Percentiles rank a stretch among this genome's conserved stretches.
Conservation (phyloP, 2,329 filamentous ascomycete species). For the Monascus ruber region DNA sequence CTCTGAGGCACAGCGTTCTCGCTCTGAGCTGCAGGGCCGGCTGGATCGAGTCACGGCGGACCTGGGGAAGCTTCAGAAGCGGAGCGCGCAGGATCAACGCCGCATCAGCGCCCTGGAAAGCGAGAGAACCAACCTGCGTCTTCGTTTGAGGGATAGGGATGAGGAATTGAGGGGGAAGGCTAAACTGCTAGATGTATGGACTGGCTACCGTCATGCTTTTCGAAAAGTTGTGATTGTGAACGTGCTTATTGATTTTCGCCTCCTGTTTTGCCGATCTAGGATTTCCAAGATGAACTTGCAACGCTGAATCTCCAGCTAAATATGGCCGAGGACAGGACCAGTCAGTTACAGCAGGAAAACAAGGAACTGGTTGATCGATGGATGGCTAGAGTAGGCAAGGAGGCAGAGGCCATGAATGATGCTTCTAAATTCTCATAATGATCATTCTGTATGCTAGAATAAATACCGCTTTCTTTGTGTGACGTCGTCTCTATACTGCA, state of each 20-base stretch:
- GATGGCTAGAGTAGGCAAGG: constrained; percentile 77
- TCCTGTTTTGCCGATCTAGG: constrained; percentile 29
- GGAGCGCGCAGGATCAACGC: constrained; percentile 48
- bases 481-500: too few species aligned
- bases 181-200: constrained; percentile 61
- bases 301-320: constrained; percentile 79
- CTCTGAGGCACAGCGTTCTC: constrained; percentile 63
- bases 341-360: constrained; percentile 69
- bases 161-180: constrained; percentile 77
- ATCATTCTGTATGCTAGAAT: background rate
- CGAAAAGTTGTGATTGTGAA: background rate
- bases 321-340: constrained; percentile 64
- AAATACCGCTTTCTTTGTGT: too few species aligned
- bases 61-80: constrained; percentile 50
- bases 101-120: constrained; percentile 51
- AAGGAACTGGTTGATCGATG: constrained; percentile 80
- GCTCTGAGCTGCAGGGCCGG: constrained; percentile 54
- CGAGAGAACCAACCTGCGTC: constrained; percentile 51
- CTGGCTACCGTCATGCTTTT: background rate
- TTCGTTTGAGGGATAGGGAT: constrained; percentile 65
- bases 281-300: constrained; percentile 88
- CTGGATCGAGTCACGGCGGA: constrained; percentile 54
- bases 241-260: background rate
- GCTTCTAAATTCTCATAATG: constrained; percentile 36
- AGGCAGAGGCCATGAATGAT: constrained; percentile 78